These are phyloP conservation scores for Calonectria henricotiae DNA, from an alignment of 2,329 filamentous ascomycete species.

Conservation along the genomic window DNA sequence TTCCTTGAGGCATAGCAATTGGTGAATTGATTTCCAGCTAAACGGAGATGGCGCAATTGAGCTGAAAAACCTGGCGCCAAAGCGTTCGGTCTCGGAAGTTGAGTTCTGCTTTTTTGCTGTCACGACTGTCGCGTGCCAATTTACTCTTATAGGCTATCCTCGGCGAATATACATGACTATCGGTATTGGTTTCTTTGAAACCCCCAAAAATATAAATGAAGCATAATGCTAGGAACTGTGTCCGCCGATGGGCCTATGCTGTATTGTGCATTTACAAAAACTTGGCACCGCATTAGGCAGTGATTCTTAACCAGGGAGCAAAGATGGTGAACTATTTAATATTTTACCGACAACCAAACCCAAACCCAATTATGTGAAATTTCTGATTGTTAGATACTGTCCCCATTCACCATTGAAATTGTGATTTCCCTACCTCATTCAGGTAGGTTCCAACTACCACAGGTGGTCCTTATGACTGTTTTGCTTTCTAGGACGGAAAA, in stretches of 20 bases:
- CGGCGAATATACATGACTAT: not conserved
- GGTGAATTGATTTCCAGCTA: not conserved
- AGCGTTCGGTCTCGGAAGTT: not conserved
- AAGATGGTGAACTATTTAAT: not conserved
- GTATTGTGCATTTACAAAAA: not conserved
- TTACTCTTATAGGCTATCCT: too few species aligned
- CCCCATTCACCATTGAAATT: too few species aligned
- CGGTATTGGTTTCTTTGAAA: not conserved
- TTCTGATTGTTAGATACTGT: too few species aligned
- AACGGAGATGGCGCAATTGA: too few species aligned
- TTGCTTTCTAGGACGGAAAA: not conserved
- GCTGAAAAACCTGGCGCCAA: not conserved
- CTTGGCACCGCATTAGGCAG: not conserved
- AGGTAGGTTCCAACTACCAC: too few species aligned
- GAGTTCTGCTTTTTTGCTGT: too few species aligned
- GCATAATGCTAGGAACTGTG: too few species aligned
- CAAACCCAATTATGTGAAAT: not conserved
- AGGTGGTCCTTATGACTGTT: too few species aligned
- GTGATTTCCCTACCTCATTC: too few species aligned
- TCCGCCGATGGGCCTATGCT: too few species aligned
- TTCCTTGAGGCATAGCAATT: too few species aligned
- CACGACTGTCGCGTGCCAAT: too few species aligned
- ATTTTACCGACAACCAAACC: not conserved
- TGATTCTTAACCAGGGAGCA: not conserved
- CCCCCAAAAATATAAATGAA: not conserved